A percentile compares a stretch with the other conserved stretches of the same genome.
Conservation (phyloP, 108 stramenopile genomes). For the Nitzschia sp. region DNA sequence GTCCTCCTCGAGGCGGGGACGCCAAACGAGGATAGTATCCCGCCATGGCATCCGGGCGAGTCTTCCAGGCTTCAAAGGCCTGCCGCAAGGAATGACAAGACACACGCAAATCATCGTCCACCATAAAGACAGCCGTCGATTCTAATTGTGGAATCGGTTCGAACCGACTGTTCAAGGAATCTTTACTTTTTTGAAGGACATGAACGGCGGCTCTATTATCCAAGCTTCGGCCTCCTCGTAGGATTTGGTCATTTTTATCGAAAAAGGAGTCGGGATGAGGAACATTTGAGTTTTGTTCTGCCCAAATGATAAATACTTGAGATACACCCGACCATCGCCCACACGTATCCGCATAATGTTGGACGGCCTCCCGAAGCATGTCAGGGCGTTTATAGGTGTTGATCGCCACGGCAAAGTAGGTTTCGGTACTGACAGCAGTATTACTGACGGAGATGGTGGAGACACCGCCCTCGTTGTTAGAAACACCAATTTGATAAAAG, state of each 20-base stretch:
- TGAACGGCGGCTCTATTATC: conserved; percentile 30
- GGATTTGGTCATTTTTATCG: neutral
- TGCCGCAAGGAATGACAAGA: conserved; percentile 35
- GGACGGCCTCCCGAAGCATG: conserved; percentile 39
- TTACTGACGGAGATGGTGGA: no score
- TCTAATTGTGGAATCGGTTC: conserved; percentile 45
- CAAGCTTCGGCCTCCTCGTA: neutral
- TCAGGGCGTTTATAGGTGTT: conserved; percentile 63
- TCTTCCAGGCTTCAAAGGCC: conserved; percentile 48
- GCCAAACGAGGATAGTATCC: conserved; percentile 64
- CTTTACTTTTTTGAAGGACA: conserved; percentile 35
- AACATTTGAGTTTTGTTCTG: conserved; percentile 31
- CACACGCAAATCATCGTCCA: conserved; percentile 66
- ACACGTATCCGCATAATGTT: conserved; percentile 55
- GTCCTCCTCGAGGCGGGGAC: conserved; percentile 11
- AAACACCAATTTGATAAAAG: conserved; percentile 12
- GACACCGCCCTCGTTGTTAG: no score
- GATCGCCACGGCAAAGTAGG: conserved; percentile 57
- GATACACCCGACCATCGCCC: conserved; percentile 30
- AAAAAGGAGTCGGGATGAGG: conserved; percentile 36
- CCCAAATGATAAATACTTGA: conserved; percentile 63
- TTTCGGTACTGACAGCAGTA: neutral
- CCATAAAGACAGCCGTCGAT: conserved; percentile 58
- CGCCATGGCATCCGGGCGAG: conserved; percentile 51
- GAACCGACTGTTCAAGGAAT: conserved; percentile 64